A percentile compares a stretch with the other conserved stretches of the same genome.
Conservation (phyloP, 73 alveolate genomes). For the Breviolum minutum region DNA sequence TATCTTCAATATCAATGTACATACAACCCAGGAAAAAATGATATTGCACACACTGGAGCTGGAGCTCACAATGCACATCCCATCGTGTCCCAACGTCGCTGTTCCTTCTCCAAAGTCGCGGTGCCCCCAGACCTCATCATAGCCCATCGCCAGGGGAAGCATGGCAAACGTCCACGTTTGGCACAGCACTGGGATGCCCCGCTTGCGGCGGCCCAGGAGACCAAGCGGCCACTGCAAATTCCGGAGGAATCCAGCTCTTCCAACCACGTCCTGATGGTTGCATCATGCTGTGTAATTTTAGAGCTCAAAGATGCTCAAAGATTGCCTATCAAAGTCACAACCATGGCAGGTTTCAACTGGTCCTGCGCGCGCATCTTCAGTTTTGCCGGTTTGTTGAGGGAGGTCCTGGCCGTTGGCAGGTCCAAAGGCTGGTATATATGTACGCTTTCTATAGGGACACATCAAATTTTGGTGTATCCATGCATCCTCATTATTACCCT, state of each 20-base stretch:
- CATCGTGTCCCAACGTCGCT: background rate
- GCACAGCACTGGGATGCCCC: background rate
- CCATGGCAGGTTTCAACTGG: background rate
- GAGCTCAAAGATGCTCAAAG: background rate
- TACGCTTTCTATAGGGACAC: background rate
- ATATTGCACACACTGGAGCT: too few species aligned
- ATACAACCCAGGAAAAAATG: background rate
- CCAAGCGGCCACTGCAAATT: conserved; percentile 67
- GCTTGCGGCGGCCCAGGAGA: conserved; percentile 67
- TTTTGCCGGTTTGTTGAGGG: background rate
- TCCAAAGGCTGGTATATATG: background rate
- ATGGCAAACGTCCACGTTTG: background rate
- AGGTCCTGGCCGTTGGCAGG: conserved; percentile 15
- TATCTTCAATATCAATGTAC: background rate
- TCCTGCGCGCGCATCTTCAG: conserved; percentile 82
- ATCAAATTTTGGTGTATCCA: background rate
- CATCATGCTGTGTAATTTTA: background rate
- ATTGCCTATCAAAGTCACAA: background rate
- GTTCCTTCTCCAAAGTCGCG: conserved; percentile 47
- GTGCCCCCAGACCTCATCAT: conserved; percentile 33
- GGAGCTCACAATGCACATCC: too few species aligned
- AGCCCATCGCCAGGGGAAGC: background rate
- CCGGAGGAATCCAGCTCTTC: conserved; percentile 76
- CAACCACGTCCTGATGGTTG: conserved; percentile 63
- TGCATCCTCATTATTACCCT: background rate